Base-by-base conservation (phyloP, 352 stramenopile species). In the Discostella stelligera region DNA sequence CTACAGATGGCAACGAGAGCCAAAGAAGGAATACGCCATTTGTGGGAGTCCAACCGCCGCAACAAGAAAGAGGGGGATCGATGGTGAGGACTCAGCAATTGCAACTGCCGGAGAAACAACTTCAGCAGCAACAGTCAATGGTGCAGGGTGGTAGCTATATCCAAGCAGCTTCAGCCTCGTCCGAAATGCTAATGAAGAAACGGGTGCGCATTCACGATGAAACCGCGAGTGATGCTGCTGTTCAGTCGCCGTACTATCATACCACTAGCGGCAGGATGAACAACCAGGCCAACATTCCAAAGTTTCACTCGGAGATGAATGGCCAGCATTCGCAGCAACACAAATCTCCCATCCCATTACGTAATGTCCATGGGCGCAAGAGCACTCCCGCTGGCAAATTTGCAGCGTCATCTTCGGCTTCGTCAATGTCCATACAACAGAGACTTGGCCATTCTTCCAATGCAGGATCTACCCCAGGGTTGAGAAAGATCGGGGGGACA, bases 381-480 rank as follows among this genome's bases (percentile, higher is more conserved):
- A 44, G 41, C 23, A 58, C 60, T 39, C 60, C 60, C 41, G 60
- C 39, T 21, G 21, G 60, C 2, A 60, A 67, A 44, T 39, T 67
- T 21, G 20, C 41, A 18, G 23, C 37, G 60, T 32, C 20, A 3
- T 49, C 53, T 5, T 53, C 44, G 10, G 39, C 25, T 49, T 4
- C 23, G 27, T 21, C 10, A 18, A 50, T 49, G 16, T 25, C 56
- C 4, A 21, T 64, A 30, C 30, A 25, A 50, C 16, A 49, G 21
- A 23, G 13, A 30, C 52, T 14, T 18, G 30, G 5, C 14, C 30
- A 46, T 46, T 27, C 37, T 6, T 61, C 53, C 25, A 20, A n/a
- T 27, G 60, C 60, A 16, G 27, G 25, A 32, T 50, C 32, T 16
- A 66, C 32, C 11, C 32, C 58, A 14, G 41, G 41, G 27, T 23